phyloP scores from a whole-genome alignment of 352 stramenopile genomes.

The Hyaloperonospora brassicae region DNA sequence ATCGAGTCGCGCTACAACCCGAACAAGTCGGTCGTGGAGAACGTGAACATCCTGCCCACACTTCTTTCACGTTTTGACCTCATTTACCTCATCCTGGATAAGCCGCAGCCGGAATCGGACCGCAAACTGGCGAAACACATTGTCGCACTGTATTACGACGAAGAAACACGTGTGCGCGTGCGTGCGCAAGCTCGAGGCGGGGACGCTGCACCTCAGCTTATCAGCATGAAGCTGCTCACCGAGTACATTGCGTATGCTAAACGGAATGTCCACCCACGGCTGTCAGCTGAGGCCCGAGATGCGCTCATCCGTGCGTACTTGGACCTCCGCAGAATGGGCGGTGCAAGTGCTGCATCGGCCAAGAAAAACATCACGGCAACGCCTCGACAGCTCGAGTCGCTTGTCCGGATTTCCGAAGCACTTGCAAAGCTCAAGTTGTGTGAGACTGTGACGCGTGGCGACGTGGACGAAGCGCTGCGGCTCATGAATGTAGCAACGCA shows the following conservation, averaged over 20 bases:
- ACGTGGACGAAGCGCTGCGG: slow-evolving; percentile 93
- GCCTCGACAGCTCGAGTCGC: slow-evolving; percentile 95
- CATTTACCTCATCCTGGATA: slow-evolving; percentile 99
- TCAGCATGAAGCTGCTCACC: slow-evolving; percentile 77
- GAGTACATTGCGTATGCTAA: slow-evolving; percentile 97
- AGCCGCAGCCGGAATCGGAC: slow-evolving; percentile 90
- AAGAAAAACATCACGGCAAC: slow-evolving; percentile 97
- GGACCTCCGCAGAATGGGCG: slow-evolving; percentile 75
- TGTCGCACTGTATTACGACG: slow-evolving; percentile 94
- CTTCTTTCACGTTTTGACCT: slow-evolving; percentile 98
- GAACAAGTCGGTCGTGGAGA: slow-evolving; percentile 95
- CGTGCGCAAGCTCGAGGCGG: slow-evolving; percentile 27
- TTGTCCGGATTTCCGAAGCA: slow-evolving; percentile 97
- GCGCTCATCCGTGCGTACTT: slow-evolving; percentile 93
- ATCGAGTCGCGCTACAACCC: slow-evolving; percentile 98
- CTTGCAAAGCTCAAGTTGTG: slow-evolving; percentile 93
- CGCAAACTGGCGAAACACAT: slow-evolving; percentile 95
- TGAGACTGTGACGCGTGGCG: slow-evolving; percentile 44
- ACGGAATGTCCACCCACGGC: slow-evolving; percentile 84
- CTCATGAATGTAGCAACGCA: slow-evolving; percentile 98
- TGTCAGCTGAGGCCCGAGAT: slow-evolving; percentile 86
- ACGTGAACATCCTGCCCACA: slow-evolving; percentile 97
- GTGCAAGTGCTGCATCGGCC: slow-evolving; percentile 39
- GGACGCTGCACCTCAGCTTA: slow-evolving; percentile 40
- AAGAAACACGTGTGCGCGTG: slow-evolving; percentile 41